A percentile compares a stretch with the other conserved stretches of the same genome.
Evolutionary conservation across 192 early-diverging fungal species (phyloP).

Genomic region (Physocladia obscura): DNA sequence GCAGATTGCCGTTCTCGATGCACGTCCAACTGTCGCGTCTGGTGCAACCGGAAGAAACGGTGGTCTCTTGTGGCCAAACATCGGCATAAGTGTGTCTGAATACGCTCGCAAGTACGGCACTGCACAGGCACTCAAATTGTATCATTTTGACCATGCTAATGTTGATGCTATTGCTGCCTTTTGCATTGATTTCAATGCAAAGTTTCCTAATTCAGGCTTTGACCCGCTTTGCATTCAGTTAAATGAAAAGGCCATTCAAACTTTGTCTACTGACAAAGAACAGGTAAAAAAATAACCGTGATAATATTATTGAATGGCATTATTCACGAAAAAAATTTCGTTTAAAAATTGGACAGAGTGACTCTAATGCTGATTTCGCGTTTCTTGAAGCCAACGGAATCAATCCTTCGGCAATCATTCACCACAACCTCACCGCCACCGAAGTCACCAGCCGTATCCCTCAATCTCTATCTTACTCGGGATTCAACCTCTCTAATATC

Average conservation of each 20-base stretch:
- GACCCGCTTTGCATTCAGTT: slow-evolving; percentile 26
- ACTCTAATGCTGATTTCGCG: neutral
- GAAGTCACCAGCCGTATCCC: neutral
- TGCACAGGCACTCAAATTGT: slow-evolving; percentile 1
- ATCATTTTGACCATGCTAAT: slow-evolving; percentile 33
- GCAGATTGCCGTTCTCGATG: slow-evolving; percentile 46
- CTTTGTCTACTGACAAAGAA: slow-evolving; percentile 8
- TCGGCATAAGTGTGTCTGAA: slow-evolving; percentile 23
- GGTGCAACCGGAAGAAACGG: slow-evolving; percentile 65
- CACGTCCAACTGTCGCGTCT: slow-evolving; percentile 38
- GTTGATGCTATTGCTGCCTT: slow-evolving; percentile 18
- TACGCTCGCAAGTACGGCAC: slow-evolving; percentile 8
- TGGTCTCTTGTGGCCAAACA: slow-evolving; percentile 33
- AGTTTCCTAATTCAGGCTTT: neutral
- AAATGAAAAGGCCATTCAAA: slow-evolving; percentile 11
- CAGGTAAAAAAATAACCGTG: neutral
- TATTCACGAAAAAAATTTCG: no score
- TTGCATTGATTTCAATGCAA: neutral
- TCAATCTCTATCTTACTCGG: no score
- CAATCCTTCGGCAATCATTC: neutral
- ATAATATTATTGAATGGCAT: no score
- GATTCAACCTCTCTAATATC: neutral
- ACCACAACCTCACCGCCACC: slow-evolving; percentile 28
- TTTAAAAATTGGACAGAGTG: no score
- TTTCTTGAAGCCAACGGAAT: slow-evolving; percentile 11